phyloP scores from a whole-genome alignment of 331 rosid species.

The Erythrophleum ivorense region DNA sequence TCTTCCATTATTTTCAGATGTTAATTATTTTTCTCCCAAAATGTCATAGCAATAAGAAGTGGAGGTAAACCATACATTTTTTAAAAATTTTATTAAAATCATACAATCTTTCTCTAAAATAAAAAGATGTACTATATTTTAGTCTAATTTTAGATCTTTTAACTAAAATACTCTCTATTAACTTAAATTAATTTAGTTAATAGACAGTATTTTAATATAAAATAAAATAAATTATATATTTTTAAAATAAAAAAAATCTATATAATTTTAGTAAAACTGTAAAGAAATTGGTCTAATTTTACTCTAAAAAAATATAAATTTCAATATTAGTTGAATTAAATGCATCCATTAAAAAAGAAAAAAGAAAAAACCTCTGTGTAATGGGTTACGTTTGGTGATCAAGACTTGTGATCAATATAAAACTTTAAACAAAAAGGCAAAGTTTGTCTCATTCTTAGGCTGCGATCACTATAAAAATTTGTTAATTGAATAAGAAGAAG shows the following conservation, averaged over 20 bases:
- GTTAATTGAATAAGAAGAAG: too few species aligned
- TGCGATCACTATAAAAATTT: too few species aligned
- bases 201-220: neutral
- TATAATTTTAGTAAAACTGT: neutral
- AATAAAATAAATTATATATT: neutral
- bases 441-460: slow-evolving; percentile 40
- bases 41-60: neutral
- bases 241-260: neutral
- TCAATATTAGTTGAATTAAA: neutral
- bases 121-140: too few species aligned
- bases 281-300: neutral
- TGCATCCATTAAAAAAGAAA: too few species aligned
- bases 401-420: slow-evolving; percentile 10
- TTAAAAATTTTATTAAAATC: too few species aligned
- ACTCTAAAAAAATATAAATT: neutral
- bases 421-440: slow-evolving; percentile 38
- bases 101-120: too few species aligned
- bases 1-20: slow-evolving; percentile 23
- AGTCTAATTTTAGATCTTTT: too few species aligned
- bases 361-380: neutral
- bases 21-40: neutral
- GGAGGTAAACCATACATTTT: too few species aligned
- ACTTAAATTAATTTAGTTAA: too few species aligned
- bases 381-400: slow-evolving; percentile 13
- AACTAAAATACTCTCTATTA: too few species aligned